phyloP scores from a whole-genome alignment of 768 basidiomycete species.

The Lentinula raphanica region DNA sequence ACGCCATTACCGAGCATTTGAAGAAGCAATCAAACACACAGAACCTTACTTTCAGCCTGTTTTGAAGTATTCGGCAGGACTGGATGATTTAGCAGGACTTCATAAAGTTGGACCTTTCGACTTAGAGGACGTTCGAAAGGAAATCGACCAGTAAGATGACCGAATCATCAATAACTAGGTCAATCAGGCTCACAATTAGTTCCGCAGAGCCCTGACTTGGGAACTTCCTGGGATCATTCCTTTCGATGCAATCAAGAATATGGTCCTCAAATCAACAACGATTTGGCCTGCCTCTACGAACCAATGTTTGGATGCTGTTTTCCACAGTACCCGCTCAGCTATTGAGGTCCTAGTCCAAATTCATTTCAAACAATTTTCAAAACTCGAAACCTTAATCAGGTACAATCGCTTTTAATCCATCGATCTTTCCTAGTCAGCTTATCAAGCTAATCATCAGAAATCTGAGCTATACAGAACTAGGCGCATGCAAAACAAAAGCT shows the following conservation, averaged over 20 bases:
- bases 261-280: conserved; percentile 22
- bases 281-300: conserved; percentile 25
- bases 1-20: conserved; percentile 23
- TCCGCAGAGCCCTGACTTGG: conserved; percentile 29
- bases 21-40: conserved; percentile 25
- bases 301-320: conserved; percentile 26
- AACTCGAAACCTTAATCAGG: conserved; percentile 23
- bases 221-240: conserved; percentile 32
- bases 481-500: conserved; percentile 18
- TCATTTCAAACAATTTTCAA: conserved; percentile 27
- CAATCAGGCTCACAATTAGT: background rate
- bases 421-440: background rate
- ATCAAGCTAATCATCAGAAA: background rate
- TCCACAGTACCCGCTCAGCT: conserved; percentile 6
- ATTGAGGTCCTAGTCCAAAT: conserved; percentile 15
- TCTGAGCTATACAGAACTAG: background rate
- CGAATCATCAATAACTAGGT: no score
- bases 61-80: background rate
- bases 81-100: background rate
- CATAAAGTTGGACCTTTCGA: background rate
- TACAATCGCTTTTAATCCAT: conserved; percentile 7
- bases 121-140: conserved; percentile 24
- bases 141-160: conserved; percentile 31
- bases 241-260: conserved; percentile 26
- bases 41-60: conserved; percentile 29